Conservation (phyloP, 495 filamentous ascomycete species). For the Penicillium salamii region DNA sequence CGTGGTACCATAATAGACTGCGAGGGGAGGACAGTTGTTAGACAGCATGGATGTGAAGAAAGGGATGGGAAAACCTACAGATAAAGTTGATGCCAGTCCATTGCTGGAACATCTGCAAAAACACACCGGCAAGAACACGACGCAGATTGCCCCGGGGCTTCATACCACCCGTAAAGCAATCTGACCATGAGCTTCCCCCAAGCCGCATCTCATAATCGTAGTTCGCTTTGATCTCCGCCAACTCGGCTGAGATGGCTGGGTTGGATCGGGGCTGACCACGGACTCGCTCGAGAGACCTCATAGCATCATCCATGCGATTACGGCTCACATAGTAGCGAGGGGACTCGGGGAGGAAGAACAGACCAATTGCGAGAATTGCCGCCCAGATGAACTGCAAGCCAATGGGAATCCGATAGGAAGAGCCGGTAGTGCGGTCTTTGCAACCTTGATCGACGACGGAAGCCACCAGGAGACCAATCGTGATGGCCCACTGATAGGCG, state of each 20-base stretch:
- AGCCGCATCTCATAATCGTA: slow-evolving; percentile 59
- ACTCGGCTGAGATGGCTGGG: slow-evolving; percentile 59
- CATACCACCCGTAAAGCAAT: slow-evolving; percentile 63
- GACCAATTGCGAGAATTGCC: slow-evolving; percentile 56
- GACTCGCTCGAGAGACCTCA: slow-evolving; percentile 29
- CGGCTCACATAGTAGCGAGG: slow-evolving; percentile 58
- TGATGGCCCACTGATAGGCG: slow-evolving; percentile 68
- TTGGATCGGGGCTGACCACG: slow-evolving; percentile 47
- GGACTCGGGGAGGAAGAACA: slow-evolving; percentile 71
- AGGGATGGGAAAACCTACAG: slow-evolving; percentile 22
- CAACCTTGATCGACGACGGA: slow-evolving; percentile 48
- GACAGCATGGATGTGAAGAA: slow-evolving; percentile 46
- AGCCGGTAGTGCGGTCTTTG: background rate
- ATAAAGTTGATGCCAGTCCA: slow-evolving; percentile 77
- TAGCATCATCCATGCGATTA: slow-evolving; percentile 29
- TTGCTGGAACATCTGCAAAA: slow-evolving; percentile 74
- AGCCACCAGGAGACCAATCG: slow-evolving; percentile 67
- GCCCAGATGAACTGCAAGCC: slow-evolving; percentile 62
- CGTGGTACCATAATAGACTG: slow-evolving; percentile 65
- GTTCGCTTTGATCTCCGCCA: slow-evolving; percentile 71
- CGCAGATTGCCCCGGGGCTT: slow-evolving; percentile 50
- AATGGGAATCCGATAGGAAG: slow-evolving; percentile 53
- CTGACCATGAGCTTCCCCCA: slow-evolving; percentile 51
- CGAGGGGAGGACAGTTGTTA: slow-evolving; percentile 20
- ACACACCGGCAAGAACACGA: slow-evolving; percentile 64